Percentiles rank a stretch among this genome's conserved stretches.
Conservation (phyloP, 78 protist species). For the Dictyostelium purpureum region DNA sequence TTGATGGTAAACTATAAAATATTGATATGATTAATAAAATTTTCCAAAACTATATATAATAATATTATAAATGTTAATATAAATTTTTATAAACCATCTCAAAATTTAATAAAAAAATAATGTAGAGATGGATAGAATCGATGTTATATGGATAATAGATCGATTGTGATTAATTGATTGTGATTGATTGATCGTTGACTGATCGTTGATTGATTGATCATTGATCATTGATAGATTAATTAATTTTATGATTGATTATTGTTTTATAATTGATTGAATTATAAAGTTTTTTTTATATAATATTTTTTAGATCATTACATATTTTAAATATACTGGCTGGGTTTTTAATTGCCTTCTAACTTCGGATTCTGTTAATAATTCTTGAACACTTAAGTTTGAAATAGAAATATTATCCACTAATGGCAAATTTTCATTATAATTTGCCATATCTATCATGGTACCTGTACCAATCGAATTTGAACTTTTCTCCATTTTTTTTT, state of each 20-base stretch:
- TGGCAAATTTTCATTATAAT: not conserved
- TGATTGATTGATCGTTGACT: not conserved
- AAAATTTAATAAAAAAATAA: not conserved
- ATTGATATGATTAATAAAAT: constrained; percentile 61
- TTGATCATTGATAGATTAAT: no score
- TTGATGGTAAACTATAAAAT: constrained; percentile 78
- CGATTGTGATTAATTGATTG: not conserved
- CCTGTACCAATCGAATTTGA: not conserved
- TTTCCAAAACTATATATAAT: constrained; percentile 68
- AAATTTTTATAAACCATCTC: not conserved
- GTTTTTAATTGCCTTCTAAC: constrained; percentile 28
- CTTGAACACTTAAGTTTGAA: constrained; percentile 16
- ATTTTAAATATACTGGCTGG: constrained; percentile 76
- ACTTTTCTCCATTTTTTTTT: not conserved
- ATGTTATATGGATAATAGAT: no score
- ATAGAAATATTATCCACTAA: not conserved
- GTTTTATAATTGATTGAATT: no score
- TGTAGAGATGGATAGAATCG: no score
- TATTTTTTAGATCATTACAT: constrained; percentile 12
- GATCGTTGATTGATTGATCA: no score
- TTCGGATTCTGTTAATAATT: constrained; percentile 44
- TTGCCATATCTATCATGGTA: not conserved
- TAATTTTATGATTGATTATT: no score
- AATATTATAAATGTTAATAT: not conserved
- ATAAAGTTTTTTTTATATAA: not conserved